These are phyloP conservation scores for Apophysomyces elegans DNA, from an alignment of 371 early-diverging fungal species.

Conservation along the genomic window DNA sequence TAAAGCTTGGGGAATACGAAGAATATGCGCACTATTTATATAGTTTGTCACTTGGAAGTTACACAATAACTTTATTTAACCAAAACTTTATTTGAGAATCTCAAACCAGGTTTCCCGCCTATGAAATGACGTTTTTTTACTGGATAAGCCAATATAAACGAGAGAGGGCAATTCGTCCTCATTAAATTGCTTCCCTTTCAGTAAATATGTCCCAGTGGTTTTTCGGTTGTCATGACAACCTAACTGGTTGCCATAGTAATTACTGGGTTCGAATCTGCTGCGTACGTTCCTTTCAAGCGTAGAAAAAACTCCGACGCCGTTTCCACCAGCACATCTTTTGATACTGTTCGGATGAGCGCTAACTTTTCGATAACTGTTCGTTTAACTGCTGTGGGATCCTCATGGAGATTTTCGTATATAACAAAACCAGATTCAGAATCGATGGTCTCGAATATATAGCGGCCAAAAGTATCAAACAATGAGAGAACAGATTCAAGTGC, in stretches of 20 bases:
- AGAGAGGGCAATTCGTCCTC: no score
- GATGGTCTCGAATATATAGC: conserved; percentile 30
- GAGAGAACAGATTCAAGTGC: not conserved
- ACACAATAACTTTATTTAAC: not conserved
- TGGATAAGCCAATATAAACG: no score
- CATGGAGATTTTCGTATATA: conserved; percentile 30
- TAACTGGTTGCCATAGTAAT: not conserved
- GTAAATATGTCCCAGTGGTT: not conserved
- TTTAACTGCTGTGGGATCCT: conserved; percentile 16
- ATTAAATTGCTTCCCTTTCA: no score
- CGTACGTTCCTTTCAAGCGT: not conserved
- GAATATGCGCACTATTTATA: not conserved
- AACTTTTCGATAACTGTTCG: conserved; percentile 1
- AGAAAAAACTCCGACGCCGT: conserved; percentile 20
- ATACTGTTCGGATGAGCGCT: not conserved
- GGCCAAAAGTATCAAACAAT: conserved; percentile 28
- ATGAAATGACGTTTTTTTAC: no score
- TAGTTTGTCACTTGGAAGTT: not conserved
- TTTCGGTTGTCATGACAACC: conserved; percentile 7
- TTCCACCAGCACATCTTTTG: conserved; percentile 15
- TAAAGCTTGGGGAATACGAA: not conserved
- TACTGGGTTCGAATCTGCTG: no score
- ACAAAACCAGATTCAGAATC: conserved; percentile 33
- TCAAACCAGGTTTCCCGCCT: no score
- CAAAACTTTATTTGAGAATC: no score